A percentile compares a stretch with the other conserved stretches of the same genome.
These are phyloP conservation scores for Penicillium sp. DNA, from an alignment of 2,329 filamentous ascomycete genomes.

Conservation along the genomic window DNA sequence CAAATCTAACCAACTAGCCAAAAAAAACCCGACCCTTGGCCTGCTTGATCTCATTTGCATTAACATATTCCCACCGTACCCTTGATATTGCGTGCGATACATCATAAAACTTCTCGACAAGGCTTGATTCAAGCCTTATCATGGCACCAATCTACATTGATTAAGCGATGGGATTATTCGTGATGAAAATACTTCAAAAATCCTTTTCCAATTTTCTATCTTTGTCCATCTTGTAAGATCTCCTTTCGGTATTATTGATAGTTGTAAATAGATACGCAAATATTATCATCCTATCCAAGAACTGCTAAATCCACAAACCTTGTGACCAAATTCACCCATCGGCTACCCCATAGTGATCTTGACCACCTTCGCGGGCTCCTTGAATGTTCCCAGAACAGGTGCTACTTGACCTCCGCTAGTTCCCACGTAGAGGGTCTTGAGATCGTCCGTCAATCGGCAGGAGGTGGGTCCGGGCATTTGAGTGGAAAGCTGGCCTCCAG, in stretches of 20 bases:
- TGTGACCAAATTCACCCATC: neutral
- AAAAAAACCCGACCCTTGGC: too few species aligned
- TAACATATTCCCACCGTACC: too few species aligned
- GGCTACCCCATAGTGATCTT: slow-evolving; percentile 18
- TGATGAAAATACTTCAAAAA: too few species aligned
- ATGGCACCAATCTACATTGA: too few species aligned
- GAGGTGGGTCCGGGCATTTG: slow-evolving; percentile 27
- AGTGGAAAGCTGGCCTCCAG: slow-evolving; percentile 26
- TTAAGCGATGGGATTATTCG: too few species aligned
- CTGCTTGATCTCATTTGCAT: too few species aligned
- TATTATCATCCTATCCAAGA: neutral
- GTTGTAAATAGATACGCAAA: too few species aligned
- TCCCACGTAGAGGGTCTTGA: slow-evolving; percentile 26
- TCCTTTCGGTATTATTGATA: neutral
- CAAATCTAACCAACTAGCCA: too few species aligned
- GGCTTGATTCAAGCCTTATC: too few species aligned
- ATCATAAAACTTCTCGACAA: too few species aligned
- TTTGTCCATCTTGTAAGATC: neutral
- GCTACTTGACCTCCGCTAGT: slow-evolving; percentile 30
- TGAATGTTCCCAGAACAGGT: slow-evolving; percentile 27
- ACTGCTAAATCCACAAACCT: neutral
- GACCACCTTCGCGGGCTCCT: slow-evolving; percentile 26
- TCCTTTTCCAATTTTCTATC: too few species aligned
- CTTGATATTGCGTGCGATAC: too few species aligned
- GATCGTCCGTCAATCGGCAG: slow-evolving; percentile 18